These are phyloP conservation scores for Plasmodium gaboni DNA, from an alignment of 169 alveolate genomes.

Conservation along the genomic window DNA sequence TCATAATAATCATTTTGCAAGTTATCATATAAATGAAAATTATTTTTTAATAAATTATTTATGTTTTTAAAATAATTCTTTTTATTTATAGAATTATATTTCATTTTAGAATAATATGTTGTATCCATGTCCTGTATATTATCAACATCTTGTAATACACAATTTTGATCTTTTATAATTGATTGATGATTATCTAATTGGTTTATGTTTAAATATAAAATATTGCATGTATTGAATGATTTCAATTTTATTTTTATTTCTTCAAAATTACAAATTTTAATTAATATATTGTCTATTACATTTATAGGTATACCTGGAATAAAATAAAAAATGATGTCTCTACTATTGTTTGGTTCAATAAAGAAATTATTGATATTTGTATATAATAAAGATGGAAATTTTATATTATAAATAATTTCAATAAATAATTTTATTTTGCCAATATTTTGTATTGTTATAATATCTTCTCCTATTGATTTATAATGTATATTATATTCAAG, in stretches of 20 bases:
- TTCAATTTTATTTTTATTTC: conserved; percentile 43
- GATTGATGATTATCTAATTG: not conserved
- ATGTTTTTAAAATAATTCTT: conserved; percentile 13
- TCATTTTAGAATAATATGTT: not conserved
- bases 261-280: conserved; percentile 71
- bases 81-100: not conserved
- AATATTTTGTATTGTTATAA: conserved; percentile 60
- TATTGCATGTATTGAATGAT: conserved; percentile 14
- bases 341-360: conserved; percentile 66
- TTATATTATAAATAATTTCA: conserved; percentile 51
- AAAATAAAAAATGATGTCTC: conserved; percentile 63
- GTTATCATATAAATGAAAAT: conserved; percentile 14
- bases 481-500: conserved; percentile 42
- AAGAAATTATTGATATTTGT: conserved; percentile 69
- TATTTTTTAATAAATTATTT: conserved; percentile 34
- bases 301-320: conserved; percentile 51
- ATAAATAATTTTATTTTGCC: conserved; percentile 62
- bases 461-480: conserved; percentile 47
- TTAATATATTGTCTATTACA: conserved; percentile 23
- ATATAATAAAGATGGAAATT: conserved; percentile 61
- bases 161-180: not conserved
- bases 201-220: conserved; percentile 28
- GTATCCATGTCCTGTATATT: not conserved
- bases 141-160: conserved; percentile 8
- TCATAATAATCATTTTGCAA: conserved; percentile 8